Percentiles rank a stretch among this genome's conserved stretches.
These are phyloP conservation scores for Phaffomyces thermotolerans DNA, from an alignment of 805 yeast species.

Conservation along the genomic window DNA sequence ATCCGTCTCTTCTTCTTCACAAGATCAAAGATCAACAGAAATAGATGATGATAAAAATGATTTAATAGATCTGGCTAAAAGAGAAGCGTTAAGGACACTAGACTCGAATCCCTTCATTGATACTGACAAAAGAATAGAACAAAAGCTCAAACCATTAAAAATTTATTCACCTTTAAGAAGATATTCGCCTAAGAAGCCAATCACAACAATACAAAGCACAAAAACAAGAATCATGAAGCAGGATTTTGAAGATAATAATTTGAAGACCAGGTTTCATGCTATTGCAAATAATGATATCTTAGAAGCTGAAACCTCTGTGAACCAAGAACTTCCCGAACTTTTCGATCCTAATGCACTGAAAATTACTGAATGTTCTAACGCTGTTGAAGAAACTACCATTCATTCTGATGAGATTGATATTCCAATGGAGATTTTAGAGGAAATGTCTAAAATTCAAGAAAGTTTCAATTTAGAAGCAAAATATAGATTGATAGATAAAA, in stretches of 20 bases:
- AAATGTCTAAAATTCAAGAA: constrained; percentile 45
- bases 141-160: constrained; percentile 4
- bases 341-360: too few species aligned
- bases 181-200: constrained; percentile 13
- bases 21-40: not conserved
- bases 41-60: not conserved
- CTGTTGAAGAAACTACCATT: constrained; percentile 8
- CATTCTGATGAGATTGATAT: constrained; percentile 36
- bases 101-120: constrained; percentile 18
- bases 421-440: constrained; percentile 47
- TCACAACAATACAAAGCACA: too few species aligned
- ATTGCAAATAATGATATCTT: too few species aligned
- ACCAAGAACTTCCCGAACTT: too few species aligned
- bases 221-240: too few species aligned
- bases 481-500: constrained; percentile 31
- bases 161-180: constrained; percentile 2
- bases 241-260: too few species aligned
- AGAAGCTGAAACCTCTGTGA: too few species aligned
- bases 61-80: constrained; percentile 1
- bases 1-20: not conserved
- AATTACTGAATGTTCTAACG: not conserved
- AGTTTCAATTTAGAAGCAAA: constrained; percentile 41
- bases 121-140: not conserved
- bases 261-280: too few species aligned
- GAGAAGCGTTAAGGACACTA: constrained; percentile 4